These are phyloP conservation scores for Chromosphaera perkinsii DNA, from an alignment of 208 protist genomes.

Conservation along the genomic window DNA sequence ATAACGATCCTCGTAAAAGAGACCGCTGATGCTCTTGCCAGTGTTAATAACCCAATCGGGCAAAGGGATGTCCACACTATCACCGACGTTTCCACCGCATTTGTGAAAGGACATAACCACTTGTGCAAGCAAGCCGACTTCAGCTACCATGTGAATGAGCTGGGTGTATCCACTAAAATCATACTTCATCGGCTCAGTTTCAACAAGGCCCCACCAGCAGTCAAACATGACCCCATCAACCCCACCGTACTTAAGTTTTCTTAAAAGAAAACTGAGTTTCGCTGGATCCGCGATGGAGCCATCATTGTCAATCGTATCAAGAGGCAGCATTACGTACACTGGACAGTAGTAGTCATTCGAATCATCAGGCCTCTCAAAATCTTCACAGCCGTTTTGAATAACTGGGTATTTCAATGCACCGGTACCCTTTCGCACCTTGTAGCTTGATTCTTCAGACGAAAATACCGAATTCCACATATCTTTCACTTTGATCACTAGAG, in stretches of 20 bases:
- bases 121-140: constrained; percentile 35
- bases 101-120: constrained; percentile 48
- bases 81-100: constrained; percentile 72
- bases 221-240: constrained; percentile 63
- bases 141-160: constrained; percentile 37
- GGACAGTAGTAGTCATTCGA: too few relatives aligned
- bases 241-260: neutral
- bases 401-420: too few relatives aligned
- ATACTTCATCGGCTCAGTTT: constrained; percentile 51
- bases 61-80: constrained; percentile 57
- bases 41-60: constrained; percentile 54
- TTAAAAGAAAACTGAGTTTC: neutral
- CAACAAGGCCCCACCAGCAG: constrained; percentile 70
- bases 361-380: too few relatives aligned
- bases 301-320: neutral
- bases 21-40: constrained; percentile 39
- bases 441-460: too few relatives aligned
- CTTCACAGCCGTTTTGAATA: too few relatives aligned
- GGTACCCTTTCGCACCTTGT: too few relatives aligned
- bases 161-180: constrained; percentile 53
- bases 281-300: too few relatives aligned
- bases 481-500: too few relatives aligned
- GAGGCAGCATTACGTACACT: neutral
- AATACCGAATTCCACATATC: too few relatives aligned
- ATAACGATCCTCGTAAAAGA: constrained; percentile 58